Evolutionary conservation across 495 filamentous ascomycete genomes (phyloP).

Genomic region (Penicillium lagena): DNA sequence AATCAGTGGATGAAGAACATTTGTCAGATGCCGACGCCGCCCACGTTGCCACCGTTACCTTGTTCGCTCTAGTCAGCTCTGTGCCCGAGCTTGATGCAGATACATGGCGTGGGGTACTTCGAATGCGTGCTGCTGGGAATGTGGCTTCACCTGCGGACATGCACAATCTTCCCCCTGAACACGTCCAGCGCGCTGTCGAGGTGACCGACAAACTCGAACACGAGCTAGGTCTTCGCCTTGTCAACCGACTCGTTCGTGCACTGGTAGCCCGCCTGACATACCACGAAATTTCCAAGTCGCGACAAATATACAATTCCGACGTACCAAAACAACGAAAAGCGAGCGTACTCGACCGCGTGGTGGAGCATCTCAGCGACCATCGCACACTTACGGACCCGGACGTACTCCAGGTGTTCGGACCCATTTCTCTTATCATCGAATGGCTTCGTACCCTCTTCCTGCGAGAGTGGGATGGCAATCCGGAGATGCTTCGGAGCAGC

Average conservation of each 20-base stretch:
- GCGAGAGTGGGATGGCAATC: conserved; percentile 70
- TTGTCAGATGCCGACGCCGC: conserved; percentile 51
- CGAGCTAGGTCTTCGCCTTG: conserved; percentile 51
- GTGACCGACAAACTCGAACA: conserved; percentile 53
- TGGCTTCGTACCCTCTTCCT: conserved; percentile 73
- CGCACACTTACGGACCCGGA: conserved; percentile 17
- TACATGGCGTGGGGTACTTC: conserved; percentile 46
- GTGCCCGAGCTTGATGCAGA: conserved; percentile 36
- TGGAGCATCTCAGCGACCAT: conserved; percentile 35
- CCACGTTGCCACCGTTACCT: conserved; percentile 46
- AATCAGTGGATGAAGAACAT: conserved; percentile 23
- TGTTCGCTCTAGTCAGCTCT: conserved; percentile 51
- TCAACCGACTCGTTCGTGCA: conserved; percentile 47
- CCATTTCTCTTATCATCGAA: conserved; percentile 55
- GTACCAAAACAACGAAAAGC: conserved; percentile 20
- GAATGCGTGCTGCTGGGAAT: conserved; percentile 46
- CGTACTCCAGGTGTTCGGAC: conserved; percentile 29
- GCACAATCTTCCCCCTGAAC: conserved; percentile 23
- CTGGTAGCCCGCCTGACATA: conserved; percentile 47
- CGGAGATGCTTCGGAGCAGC: conserved; percentile 58
- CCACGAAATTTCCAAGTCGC: conserved; percentile 43
- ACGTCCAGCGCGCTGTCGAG: conserved; percentile 24
- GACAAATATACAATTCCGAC: conserved; percentile 25
- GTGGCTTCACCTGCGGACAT: conserved; percentile 42
- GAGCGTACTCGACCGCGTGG: conserved; percentile 31